These are phyloP conservation scores for Apophysomyces sp. DNA, from an alignment of 371 early-diverging fungal species.

Conservation along the genomic window DNA sequence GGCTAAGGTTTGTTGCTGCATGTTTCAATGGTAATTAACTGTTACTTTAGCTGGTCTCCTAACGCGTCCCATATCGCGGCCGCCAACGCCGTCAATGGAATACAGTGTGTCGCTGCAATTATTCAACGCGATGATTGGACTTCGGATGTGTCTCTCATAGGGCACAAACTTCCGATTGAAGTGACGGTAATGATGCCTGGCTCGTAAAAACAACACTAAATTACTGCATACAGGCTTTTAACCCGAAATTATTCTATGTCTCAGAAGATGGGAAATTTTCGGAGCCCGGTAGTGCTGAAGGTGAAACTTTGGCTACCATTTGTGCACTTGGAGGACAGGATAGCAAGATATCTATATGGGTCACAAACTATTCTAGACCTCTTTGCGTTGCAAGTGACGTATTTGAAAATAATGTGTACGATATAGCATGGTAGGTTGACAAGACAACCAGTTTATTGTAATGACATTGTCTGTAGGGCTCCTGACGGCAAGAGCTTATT, in stretches of 20 bases:
- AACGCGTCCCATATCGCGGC: conserved; percentile 89
- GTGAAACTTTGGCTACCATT: conserved; percentile 52
- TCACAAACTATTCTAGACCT: conserved; percentile 72
- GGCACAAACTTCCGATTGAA: conserved; percentile 90
- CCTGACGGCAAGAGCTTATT: conserved; percentile 77
- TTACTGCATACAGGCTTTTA: conserved; percentile 74
- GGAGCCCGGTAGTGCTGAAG: conserved; percentile 8
- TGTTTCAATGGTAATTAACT: not conserved
- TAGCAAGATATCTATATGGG: conserved; percentile 88
- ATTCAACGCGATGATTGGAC: conserved; percentile 80
- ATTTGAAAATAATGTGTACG: conserved; percentile 83
- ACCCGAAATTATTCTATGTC: conserved; percentile 73
- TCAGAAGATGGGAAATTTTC: conserved; percentile 11
- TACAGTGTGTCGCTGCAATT: conserved; percentile 81
- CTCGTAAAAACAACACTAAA: not conserved
- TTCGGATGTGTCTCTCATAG: conserved; percentile 82
- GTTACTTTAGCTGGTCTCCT: conserved; percentile 83
- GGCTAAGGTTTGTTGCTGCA: conserved; percentile 62
- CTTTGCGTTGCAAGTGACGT: conserved; percentile 73
- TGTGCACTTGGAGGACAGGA: conserved; percentile 95
- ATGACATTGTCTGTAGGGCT: conserved; percentile 39
- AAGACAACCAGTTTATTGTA: not conserved
- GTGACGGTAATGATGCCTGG: conserved; percentile 65
- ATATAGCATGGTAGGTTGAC: conserved; percentile 77
- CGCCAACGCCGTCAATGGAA: conserved; percentile 88